Base-by-base conservation (phyloP, 1,284 basidiomycete species). In the Volvariella surrecta region DNA sequence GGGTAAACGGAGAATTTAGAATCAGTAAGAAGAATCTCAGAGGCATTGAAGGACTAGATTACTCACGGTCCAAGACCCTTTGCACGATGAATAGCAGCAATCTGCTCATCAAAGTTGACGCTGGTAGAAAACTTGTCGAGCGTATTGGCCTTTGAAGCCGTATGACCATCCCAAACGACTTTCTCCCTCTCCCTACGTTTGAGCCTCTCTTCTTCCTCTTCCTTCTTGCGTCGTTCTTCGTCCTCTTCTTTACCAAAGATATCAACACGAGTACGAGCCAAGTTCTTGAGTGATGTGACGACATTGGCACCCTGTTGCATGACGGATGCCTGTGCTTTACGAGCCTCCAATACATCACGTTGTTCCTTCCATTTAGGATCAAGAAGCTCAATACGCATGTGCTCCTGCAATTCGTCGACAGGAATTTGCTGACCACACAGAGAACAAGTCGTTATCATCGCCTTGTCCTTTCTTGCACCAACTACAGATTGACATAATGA, bases 321-420 rank as follows among this genome's bases (percentile, higher is more conserved):
- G 58, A 95, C 86, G 34, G 87, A 89, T 6, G 90, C 82, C 59
- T 96, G 92, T 4, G 87, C 87, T 55, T 90, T 89, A 58, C 93
- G 86, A 39, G 82, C 75, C 58, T 97, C 93, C 54, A 92, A 68
- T 15, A 68, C 74, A 55, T 91, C 84, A 54, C 93, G 88, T 59
- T 95, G 90, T 48, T 92, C 90, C 62, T 96, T 96, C 93, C 93
- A 98, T 58, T 86, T 82, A 32, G 96, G 96, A 65, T 99, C 94
- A 55, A 99, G 78, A 40, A 98, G 68, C 62, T 99, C 96, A 62
- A 99, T 97, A 57, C 96, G 89, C 75, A 98, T 95, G 64, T 99
- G 96, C 60, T 99, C 94, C 52, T 93, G 82, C 48, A 99, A 74
- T 61, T 99, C 94, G 66, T 93, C 86, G 52, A 96, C 83, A 20